Evolutionary conservation across 2,329 filamentous ascomycete genomes (phyloP), one percentile per base, ranked within the genome.

Genomic region (Paraconiothyrium brasiliense): DNA sequence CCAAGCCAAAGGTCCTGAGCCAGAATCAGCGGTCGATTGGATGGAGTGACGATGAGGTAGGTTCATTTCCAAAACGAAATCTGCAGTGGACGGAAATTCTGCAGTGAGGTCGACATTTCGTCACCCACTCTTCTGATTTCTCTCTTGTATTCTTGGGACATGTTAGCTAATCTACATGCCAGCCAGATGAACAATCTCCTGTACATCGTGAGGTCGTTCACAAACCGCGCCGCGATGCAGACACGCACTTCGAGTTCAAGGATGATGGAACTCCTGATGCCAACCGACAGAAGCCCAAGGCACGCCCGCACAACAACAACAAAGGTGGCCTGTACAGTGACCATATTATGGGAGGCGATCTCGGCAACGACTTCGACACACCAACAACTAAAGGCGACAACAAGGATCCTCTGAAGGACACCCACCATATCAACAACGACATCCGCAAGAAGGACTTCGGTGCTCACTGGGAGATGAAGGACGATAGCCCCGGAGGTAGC

Each of bases 181-280:
- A 47, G 41, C 83, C 87, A 75, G 81, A 89, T 63, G 80, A 86
- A 48, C 78, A 86, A 41, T 89, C 87, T 9, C 87, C 89, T 8
- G 83, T 84, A 47, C 86, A 86, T 66, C 83, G 85, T 58, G 84
- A 87, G 14, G 83, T 86, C 37, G 84, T 87, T 41, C 82, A 85
- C 70, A 91, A 91, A 75, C 85, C 91, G 41, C 92, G 94, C 62
- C 92, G 89, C 46, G 92, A 96, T 71, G 90, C 91, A 20, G 89
- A 94, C 74, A 82, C 89, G 1, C 93, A 98, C 78, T 97, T 97
- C 74, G 89, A 95, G 63, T 86, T 97, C 71, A 84, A 87, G 57
- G 94, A 98, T 74, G 89, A 94, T 59, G 89, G 87, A 52, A 86
- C 86, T 37, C 86, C 87, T 54, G 80, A 83, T 16, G 84, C 82